phyloP scores from a whole-genome alignment of 495 filamentous ascomycete species.

The Annulohypoxylon moriforme region DNA sequence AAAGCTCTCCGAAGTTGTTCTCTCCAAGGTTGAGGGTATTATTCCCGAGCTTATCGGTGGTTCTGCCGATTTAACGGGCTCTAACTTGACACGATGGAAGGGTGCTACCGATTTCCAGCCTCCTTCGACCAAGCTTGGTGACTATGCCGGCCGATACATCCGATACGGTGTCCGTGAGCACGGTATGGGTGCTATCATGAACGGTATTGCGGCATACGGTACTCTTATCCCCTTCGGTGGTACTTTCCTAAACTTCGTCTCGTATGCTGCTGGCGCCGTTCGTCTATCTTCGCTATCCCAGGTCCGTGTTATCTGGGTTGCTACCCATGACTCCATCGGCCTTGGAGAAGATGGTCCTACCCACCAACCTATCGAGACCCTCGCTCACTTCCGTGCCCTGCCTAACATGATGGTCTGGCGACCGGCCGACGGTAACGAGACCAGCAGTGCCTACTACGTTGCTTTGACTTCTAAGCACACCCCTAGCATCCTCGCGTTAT shows the following conservation, averaged over 20 bases:
- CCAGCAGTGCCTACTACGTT: constrained; percentile 96
- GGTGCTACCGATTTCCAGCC: constrained; percentile 97
- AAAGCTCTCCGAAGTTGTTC: constrained; percentile 94
- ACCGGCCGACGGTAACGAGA: constrained; percentile 98
- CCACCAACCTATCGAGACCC: constrained; percentile 99
- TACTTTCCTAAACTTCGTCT: constrained; percentile 99
- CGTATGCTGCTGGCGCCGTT: constrained; percentile 94
- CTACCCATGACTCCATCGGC: constrained; percentile 99
- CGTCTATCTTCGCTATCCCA: constrained; percentile 93
- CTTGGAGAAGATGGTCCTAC: constrained; percentile 99
- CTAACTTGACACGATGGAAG: constrained; percentile 99
- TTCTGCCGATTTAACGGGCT: constrained; percentile 97
- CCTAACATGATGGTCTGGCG: constrained; percentile 99
- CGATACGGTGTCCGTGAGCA: constrained; percentile 98
- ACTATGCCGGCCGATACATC: constrained; percentile 91
- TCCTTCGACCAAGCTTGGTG: constrained; percentile 81
- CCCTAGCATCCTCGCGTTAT: constrained; percentile 91
- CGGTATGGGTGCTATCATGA: constrained; percentile 97
- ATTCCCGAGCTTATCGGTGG: constrained; percentile 94
- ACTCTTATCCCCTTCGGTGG: constrained; percentile 93
- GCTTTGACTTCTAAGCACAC: constrained; percentile 91
- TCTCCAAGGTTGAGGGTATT: constrained; percentile 84
- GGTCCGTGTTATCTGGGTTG: constrained; percentile 92
- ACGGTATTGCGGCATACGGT: constrained; percentile 95
- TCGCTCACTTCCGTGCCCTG: constrained; percentile 98